Evolutionary conservation across 306 rosid species (phyloP), one percentile per base, ranked within the genome.

Genomic region (Castanopsis chinensis): DNA sequence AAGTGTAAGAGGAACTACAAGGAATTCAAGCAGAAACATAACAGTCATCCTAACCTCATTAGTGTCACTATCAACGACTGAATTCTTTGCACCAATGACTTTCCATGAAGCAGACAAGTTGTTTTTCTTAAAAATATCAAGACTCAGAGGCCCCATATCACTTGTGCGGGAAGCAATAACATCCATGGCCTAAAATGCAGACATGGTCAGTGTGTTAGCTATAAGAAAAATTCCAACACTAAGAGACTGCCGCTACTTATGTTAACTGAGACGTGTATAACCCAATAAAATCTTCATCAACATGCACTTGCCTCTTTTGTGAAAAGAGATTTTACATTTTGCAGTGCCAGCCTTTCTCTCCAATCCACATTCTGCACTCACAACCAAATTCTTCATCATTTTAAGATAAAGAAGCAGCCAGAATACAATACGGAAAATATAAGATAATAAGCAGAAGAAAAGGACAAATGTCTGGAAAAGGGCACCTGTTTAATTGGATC

Each of bases 111-210:
- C 96, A 20, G 96, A 91, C 81, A 91, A 79, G 74, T 88, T 93
- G 55, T 82, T 90, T 87, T 93, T 91, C 57, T 90, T 87, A 78
- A 96, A 88, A 81, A 79, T 80, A 78, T 91, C 98, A 79, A 93
- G 96, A 85, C 92, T 91, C 82, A 87, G 74, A 84, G 96, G 93
- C 76, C 98, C 98, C 91, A 83, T 79, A 80, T 91, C 96, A 87
- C 87, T 84, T 73, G 94, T 90, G 83, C 91, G 85, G 75, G 94
- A 87, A 25, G 84, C 81, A 77, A 96, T 87, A 82, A 90, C 88
- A 86, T 96, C 94, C 80, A 96, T 82, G 60, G 91, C 94, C 99
- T 96, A 88, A 78, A 73, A 85, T 59, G 72, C 77, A 78, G 77
- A 53, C 67, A 83, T 55, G 32, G 77, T 70, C 71, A 90, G 85